These are phyloP conservation scores for Periconia sp. DNA, from an alignment of 2,329 filamentous ascomycete species.

Conservation along the genomic window DNA sequence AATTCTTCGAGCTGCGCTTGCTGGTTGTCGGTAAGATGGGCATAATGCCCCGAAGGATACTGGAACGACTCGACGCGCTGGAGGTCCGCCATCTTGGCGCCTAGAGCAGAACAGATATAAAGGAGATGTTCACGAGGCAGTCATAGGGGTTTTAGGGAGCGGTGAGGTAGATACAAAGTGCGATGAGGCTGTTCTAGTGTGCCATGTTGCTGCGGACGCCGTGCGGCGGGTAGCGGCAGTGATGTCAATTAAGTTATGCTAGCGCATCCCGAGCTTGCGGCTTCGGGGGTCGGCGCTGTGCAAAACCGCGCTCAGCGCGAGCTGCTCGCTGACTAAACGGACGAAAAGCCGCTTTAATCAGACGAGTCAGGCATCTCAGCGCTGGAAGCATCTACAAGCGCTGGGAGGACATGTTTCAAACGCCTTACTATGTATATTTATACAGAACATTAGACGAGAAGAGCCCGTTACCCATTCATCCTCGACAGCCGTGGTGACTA, in stretches of 20 bases:
- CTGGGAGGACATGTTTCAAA: too few species aligned
- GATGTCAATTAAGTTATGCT: slow-evolving; percentile 11
- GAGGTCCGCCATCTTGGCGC: slow-evolving; percentile 40
- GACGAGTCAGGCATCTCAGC: too few species aligned
- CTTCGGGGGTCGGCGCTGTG: not conserved
- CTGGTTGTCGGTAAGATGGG: slow-evolving; percentile 75
- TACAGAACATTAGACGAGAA: too few species aligned
- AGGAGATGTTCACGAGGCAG: not conserved
- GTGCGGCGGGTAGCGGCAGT: slow-evolving; percentile 34
- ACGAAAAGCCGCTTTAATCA: too few species aligned
- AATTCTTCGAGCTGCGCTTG: slow-evolving; percentile 72
- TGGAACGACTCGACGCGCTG: slow-evolving; percentile 50
- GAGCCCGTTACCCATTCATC: too few species aligned
- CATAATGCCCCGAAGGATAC: slow-evolving; percentile 80
- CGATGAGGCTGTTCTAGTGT: slow-evolving; percentile 14
- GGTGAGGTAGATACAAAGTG: slow-evolving; percentile 9
- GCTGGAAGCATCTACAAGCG: too few species aligned
- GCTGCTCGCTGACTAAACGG: too few species aligned
- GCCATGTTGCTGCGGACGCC: slow-evolving; percentile 27
- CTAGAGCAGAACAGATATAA: not conserved
- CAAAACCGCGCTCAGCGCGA: too few species aligned
- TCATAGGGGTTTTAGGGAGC: not conserved
- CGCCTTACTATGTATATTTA: too few species aligned
- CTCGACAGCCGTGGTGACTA: too few species aligned
- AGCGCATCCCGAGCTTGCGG: slow-evolving; percentile 2